Evolutionary conservation across 306 rosid genomes (phyloP).

Genomic region (Sophora flavescens): DNA sequence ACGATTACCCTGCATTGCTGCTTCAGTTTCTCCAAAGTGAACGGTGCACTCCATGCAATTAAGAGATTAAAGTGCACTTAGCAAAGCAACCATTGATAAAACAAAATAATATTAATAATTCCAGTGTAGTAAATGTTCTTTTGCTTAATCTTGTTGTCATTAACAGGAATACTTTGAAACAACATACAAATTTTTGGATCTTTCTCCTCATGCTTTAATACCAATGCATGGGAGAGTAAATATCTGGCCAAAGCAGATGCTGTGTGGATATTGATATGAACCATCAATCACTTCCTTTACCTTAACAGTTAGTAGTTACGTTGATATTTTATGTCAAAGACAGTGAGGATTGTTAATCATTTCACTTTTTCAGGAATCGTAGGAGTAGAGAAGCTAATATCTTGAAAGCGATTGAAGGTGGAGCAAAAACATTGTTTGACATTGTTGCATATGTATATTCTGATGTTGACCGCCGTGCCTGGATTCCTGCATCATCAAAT

Average conservation of each 20-base stretch:
- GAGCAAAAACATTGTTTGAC: conserved; percentile 80
- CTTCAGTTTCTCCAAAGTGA: conserved; percentile 1
- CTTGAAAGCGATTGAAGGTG: conserved; percentile 81
- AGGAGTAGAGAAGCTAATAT: conserved; percentile 72
- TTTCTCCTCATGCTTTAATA: conserved; percentile 80
- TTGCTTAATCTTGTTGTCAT: conserved; percentile 32
- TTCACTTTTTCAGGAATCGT: conserved; percentile 71
- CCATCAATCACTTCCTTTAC: conserved; percentile 10
- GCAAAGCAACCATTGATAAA: conserved; percentile 9
- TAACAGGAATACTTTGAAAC: conserved; percentile 82
- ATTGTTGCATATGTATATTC: conserved; percentile 78
- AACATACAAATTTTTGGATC: conserved; percentile 80
- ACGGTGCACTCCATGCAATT: conserved; percentile 10
- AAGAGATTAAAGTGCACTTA: conserved; percentile 13
- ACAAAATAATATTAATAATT: conserved; percentile 33
- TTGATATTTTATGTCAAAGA: conserved; percentile 33
- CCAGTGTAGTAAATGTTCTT: conserved; percentile 1
- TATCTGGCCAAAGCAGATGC: conserved; percentile 94
- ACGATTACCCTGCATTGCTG: conserved; percentile 9
- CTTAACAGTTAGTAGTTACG: conserved; percentile 14
- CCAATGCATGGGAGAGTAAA: conserved; percentile 95
- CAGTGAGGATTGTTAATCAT: conserved; percentile 35
- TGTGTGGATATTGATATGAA: conserved; percentile 80
- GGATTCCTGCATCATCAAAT: conserved; percentile 78
- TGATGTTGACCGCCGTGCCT: conserved; percentile 62